Conservation (phyloP, 1,284 basidiomycete species). For the Rhodotorula mucilaginosa region DNA sequence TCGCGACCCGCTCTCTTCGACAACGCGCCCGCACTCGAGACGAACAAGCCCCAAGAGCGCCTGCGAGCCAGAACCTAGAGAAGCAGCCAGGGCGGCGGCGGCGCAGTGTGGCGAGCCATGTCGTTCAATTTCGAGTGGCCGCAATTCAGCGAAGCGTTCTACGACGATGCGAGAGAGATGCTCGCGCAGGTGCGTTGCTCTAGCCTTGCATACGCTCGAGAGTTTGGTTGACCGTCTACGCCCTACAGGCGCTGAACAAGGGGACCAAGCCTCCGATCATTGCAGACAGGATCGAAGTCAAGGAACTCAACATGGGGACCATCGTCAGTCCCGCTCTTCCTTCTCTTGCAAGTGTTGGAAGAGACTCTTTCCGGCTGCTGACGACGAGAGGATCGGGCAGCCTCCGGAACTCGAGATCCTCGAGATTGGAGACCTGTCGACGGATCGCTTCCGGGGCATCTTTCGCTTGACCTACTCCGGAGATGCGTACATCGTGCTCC, state of each 20-base stretch:
- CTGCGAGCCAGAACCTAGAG: no score
- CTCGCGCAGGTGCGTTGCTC: conserved; percentile 60
- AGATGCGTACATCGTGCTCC: conserved; percentile 91
- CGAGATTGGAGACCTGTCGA: conserved; percentile 94
- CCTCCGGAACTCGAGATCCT: conserved; percentile 96
- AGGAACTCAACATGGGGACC: conserved; percentile 96
- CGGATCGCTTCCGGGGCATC: conserved; percentile 92
- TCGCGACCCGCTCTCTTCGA: no score
- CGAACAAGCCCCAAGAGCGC: no score
- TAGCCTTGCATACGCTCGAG: neutral
- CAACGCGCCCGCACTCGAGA: no score
- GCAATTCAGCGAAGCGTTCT: conserved; percentile 90
- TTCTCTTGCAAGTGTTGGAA: no score
- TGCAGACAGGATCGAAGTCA: conserved; percentile 93
- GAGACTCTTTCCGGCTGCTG: neutral
- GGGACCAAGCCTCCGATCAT: conserved; percentile 97
- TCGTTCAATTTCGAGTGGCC: conserved; percentile 98
- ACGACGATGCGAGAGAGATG: conserved; percentile 88
- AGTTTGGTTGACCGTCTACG: neutral
- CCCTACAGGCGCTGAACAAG: conserved; percentile 77
- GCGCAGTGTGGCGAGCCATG: conserved; percentile 56
- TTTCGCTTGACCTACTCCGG: conserved; percentile 93
- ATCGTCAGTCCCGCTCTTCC: conserved; percentile 59
- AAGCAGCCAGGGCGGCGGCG: no score
- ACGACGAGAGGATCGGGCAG: conserved; percentile 51